These are phyloP conservation scores for Artemisia argyi DNA, from an alignment of 129 eudicot species.

Conservation along the genomic window DNA sequence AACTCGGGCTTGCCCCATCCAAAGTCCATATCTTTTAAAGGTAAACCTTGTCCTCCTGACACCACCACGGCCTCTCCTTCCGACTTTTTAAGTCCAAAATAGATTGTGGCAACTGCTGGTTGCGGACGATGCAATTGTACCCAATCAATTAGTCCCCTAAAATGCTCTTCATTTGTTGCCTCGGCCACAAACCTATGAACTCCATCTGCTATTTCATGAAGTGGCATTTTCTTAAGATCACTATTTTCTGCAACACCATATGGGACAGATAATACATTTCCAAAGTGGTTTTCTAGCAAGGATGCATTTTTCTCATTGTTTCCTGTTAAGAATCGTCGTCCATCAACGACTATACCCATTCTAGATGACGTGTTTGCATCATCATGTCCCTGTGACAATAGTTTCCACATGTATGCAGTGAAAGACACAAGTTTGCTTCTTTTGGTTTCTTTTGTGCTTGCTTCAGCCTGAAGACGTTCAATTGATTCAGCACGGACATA, in stretches of 20 bases:
- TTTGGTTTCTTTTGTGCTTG: conserved; percentile 27
- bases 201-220: conserved; percentile 25
- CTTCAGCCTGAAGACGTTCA: conserved; percentile 35
- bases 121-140: conserved; percentile 48
- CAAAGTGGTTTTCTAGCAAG: conserved; percentile 38
- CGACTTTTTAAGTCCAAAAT: conserved; percentile 21
- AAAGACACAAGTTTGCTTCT: conserved; percentile 46
- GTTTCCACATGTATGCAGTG: conserved; percentile 48
- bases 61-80: conserved; percentile 52
- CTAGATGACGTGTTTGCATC: conserved; percentile 21
- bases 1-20: conserved; percentile 70
- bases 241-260: conserved; percentile 25
- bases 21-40: conserved; percentile 51
- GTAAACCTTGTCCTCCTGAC: conserved; percentile 65
- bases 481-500: conserved; percentile 27
- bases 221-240: conserved; percentile 33
- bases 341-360: conserved; percentile 54
- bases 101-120: conserved; percentile 42
- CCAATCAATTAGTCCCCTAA: conserved; percentile 49
- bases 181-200: conserved; percentile 37
- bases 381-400: conserved; percentile 19
- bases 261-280: conserved; percentile 59
- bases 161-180: conserved; percentile 43
- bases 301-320: neutral
- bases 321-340: conserved; percentile 31